Conservation (phyloP, 2,329 filamentous ascomycete genomes). For the Aspergillus fructus region DNA sequence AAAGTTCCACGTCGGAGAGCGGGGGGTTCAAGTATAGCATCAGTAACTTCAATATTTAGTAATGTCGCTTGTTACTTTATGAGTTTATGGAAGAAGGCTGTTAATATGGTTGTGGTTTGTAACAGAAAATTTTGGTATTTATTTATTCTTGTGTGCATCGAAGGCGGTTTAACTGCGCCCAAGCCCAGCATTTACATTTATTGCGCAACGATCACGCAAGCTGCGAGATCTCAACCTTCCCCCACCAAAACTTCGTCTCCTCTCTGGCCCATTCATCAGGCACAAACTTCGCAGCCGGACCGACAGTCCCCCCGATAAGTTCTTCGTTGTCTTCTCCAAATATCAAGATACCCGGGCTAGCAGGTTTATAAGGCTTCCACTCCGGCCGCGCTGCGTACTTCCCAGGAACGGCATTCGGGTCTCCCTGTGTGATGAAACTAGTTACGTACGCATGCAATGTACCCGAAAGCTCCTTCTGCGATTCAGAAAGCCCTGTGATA, state of each 20-base stretch:
- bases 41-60: too few relatives aligned
- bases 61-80: too few relatives aligned
- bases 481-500: slow-evolving; percentile 35
- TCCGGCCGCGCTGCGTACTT: slow-evolving; percentile 29
- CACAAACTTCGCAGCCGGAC: slow-evolving; percentile 41
- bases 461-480: slow-evolving; percentile 45
- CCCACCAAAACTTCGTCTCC: slow-evolving; percentile 51
- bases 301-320: slow-evolving; percentile 43
- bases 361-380: slow-evolving; percentile 37
- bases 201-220: slow-evolving; percentile 1
- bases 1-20: neutral
- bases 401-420: slow-evolving; percentile 41
- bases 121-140: too few relatives aligned
- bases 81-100: too few relatives aligned
- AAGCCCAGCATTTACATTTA: neutral
- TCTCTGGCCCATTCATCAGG: slow-evolving; percentile 44
- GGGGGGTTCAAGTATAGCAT: too few relatives aligned
- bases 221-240: slow-evolving; percentile 28
- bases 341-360: slow-evolving; percentile 37
- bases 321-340: slow-evolving; percentile 53
- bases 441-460: slow-evolving; percentile 50
- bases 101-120: too few relatives aligned
- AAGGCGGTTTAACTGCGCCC: too few relatives aligned
- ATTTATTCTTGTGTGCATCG: too few relatives aligned
- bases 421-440: slow-evolving; percentile 49